These are phyloP conservation scores for Leucogyrophana mollusca DNA, from an alignment of 768 basidiomycete genomes.

Conservation along the genomic window DNA sequence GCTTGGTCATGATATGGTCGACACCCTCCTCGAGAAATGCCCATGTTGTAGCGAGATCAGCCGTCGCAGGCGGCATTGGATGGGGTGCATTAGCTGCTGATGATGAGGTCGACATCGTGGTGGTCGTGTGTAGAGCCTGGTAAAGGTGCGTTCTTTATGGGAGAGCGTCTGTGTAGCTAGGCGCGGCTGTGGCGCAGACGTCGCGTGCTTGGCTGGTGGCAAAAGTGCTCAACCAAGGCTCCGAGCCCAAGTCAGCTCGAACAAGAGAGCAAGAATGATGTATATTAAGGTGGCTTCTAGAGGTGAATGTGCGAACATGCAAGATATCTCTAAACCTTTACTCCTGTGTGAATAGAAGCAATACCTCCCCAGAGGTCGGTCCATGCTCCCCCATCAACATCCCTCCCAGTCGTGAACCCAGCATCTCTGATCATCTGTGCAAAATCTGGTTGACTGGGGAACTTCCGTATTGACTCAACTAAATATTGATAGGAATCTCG, in stretches of 20 bases:
- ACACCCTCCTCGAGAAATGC: constrained; percentile 81
- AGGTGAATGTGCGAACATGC: neutral
- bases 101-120: constrained; percentile 32
- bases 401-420: constrained; percentile 72
- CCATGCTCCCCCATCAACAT: constrained; percentile 84
- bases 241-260: no score
- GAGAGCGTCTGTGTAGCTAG: no score
- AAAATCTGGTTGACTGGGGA: constrained; percentile 87
- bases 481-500: constrained; percentile 96
- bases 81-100: constrained; percentile 32
- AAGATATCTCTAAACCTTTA: constrained; percentile 57
- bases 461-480: constrained; percentile 94
- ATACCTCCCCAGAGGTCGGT: constrained; percentile 85
- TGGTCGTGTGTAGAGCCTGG: constrained; percentile 21
- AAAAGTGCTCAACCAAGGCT: neutral
- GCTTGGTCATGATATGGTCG: constrained; percentile 90
- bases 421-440: constrained; percentile 85
- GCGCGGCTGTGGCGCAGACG: constrained; percentile 24
- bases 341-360: constrained; percentile 80
- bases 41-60: constrained; percentile 87
- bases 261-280: neutral
- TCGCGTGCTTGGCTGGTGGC: constrained; percentile 6
- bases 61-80: constrained; percentile 62
- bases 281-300: neutral
- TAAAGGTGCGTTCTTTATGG: neutral